Evolutionary conservation across 148 eudicot genomes (phyloP).

Genomic region (Dysphania ambrosioides): DNA sequence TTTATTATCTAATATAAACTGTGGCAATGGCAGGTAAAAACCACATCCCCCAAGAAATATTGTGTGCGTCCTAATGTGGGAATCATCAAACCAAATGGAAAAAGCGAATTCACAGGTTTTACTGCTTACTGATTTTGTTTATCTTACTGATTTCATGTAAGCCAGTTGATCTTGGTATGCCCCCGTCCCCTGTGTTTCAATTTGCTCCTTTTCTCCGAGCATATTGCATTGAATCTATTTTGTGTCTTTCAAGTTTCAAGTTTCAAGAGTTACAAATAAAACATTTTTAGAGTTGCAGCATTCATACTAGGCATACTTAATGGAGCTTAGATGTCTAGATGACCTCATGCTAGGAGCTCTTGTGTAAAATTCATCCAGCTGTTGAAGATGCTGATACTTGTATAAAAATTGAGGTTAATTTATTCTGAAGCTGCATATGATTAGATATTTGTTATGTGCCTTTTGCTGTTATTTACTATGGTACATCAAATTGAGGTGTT

Average conservation of each 20-base stretch:
- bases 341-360: neutral
- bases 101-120: constrained; percentile 52
- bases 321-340: neutral
- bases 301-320: neutral
- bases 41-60: constrained; percentile 66
- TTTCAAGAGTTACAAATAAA: too few species aligned
- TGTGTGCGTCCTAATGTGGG: constrained; percentile 64
- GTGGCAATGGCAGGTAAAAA: constrained; percentile 55
- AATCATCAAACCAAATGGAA: constrained; percentile 47
- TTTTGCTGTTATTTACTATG: neutral
- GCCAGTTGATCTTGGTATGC: neutral
- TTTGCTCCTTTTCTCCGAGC: neutral
- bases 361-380: neutral
- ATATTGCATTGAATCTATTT: neutral
- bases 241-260: neutral
- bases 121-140: neutral
- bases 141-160: neutral
- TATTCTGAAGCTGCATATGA: neutral
- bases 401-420: neutral
- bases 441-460: neutral
- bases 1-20: neutral
- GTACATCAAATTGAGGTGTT: neutral
- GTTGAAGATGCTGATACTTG: neutral
- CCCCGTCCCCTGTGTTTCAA: neutral
- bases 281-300: too few species aligned